phyloP scores from a whole-genome alignment of 805 yeast genomes.

The Suhomyces tanzawaensis region DNA sequence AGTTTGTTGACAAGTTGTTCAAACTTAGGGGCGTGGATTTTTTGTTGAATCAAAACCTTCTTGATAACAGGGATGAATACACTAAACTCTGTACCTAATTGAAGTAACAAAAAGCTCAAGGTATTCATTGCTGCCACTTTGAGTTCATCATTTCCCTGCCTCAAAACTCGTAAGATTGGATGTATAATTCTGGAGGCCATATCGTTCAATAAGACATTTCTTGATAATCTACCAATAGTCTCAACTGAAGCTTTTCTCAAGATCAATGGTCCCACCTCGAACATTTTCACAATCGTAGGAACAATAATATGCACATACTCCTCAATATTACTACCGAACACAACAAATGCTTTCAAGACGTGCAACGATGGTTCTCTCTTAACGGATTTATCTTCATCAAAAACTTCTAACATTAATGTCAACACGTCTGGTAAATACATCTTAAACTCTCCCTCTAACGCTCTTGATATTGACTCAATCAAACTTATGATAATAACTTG shows the following conservation, averaged over 20 bases:
- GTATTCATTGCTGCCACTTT: constrained; percentile 72
- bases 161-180: constrained; percentile 71
- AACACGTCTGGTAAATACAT: constrained; percentile 74
- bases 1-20: constrained; percentile 80
- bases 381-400: constrained; percentile 68
- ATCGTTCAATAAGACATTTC: constrained; percentile 69
- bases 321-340: constrained; percentile 83
- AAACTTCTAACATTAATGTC: constrained; percentile 69
- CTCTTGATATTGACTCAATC: constrained; percentile 78
- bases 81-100: constrained; percentile 77
- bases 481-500: constrained; percentile 78
- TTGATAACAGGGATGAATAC: constrained; percentile 84
- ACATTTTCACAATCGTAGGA: constrained; percentile 80
- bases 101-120: constrained; percentile 70
- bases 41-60: constrained; percentile 58
- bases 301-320: constrained; percentile 83
- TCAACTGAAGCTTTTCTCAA: constrained; percentile 74
- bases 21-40: constrained; percentile 68
- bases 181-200: constrained; percentile 90
- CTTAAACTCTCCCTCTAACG: constrained; percentile 91
- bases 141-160: constrained; percentile 55
- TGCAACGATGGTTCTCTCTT: constrained; percentile 62
- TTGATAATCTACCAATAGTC: constrained; percentile 78
- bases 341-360: constrained; percentile 78
- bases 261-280: constrained; percentile 64